Conservation (phyloP, 257 asterid genomes). For the Solanum sejunctum region DNA sequence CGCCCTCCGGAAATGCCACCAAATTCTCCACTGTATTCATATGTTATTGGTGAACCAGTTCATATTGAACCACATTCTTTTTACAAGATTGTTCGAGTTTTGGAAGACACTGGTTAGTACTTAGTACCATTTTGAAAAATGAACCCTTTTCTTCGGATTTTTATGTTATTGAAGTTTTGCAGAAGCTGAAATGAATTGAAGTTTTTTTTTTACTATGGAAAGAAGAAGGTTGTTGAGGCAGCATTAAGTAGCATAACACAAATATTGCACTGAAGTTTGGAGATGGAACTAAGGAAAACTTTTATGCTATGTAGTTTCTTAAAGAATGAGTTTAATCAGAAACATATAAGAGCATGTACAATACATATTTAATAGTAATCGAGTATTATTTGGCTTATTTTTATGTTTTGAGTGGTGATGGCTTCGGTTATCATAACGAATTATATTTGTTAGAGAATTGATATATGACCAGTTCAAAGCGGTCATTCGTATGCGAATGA, state of each 20-base stretch:
- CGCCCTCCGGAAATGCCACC: neutral
- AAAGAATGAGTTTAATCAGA: neutral
- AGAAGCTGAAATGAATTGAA: neutral
- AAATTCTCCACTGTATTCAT: constrained; percentile 8
- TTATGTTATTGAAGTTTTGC: neutral
- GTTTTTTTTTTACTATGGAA: neutral
- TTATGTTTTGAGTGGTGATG: neutral
- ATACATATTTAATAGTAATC: neutral
- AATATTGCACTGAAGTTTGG: neutral
- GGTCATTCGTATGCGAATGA: no score
- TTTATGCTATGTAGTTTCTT: neutral
- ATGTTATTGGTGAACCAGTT: constrained; percentile 8
- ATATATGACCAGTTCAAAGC: no score
- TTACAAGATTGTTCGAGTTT: neutral
- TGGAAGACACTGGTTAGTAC: neutral
- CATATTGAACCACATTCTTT: neutral
- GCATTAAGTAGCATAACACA: neutral
- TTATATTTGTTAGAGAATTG: neutral
- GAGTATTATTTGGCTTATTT: neutral
- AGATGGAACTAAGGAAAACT: neutral
- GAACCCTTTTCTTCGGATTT: neutral
- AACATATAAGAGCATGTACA: neutral
- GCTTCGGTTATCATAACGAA: neutral
- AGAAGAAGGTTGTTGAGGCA: neutral
- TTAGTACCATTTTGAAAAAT: neutral